These are phyloP conservation scores for Penicillium longicatenatum DNA, from an alignment of 495 filamentous ascomycete genomes.

Conservation along the genomic window DNA sequence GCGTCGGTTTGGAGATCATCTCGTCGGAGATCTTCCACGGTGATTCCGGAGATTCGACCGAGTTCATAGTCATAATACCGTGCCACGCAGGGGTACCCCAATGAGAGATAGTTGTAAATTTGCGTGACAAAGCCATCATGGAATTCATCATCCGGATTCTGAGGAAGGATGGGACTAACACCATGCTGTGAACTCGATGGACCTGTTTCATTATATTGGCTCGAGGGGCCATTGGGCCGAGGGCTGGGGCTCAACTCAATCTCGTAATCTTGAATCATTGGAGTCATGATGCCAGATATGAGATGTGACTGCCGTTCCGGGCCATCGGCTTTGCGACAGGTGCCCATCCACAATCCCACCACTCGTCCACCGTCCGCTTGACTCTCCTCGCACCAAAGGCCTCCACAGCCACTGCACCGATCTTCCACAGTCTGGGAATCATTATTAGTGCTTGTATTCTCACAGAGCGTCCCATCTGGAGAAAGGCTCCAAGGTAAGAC, in stretches of 20 bases:
- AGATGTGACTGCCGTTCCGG: slow-evolving; percentile 10
- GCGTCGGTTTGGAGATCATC: slow-evolving; percentile 69
- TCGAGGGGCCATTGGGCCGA: background rate
- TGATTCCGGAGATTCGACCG: slow-evolving; percentile 70
- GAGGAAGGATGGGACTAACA: background rate
- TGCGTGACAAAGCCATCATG: slow-evolving; percentile 86
- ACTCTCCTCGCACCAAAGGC: slow-evolving; percentile 44
- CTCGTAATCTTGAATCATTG: slow-evolving; percentile 22
- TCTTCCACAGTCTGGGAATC: background rate
- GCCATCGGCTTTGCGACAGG: slow-evolving; percentile 35
- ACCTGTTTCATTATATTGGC: background rate
- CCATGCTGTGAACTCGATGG: background rate
- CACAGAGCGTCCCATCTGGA: slow-evolving; percentile 77
- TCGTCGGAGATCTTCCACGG: slow-evolving; percentile 62
- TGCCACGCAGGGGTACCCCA: slow-evolving; percentile 85
- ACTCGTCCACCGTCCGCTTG: slow-evolving; percentile 31
- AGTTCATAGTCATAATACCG: slow-evolving; percentile 81
- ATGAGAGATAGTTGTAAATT: slow-evolving; percentile 92
- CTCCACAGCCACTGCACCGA: slow-evolving; percentile 28
- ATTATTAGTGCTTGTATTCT: slow-evolving; percentile 49
- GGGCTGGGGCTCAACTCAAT: slow-evolving; percentile 36
- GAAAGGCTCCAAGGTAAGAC: slow-evolving; percentile 75
- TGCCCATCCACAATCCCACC: slow-evolving; percentile 70
- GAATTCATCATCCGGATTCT: slow-evolving; percentile 59
- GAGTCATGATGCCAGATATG: slow-evolving; percentile 30